A percentile compares a stretch with the other conserved stretches of the same genome.
These are phyloP conservation scores for Stereocaulon alpinum DNA, from an alignment of 495 filamentous ascomycete species.

Conservation along the genomic window DNA sequence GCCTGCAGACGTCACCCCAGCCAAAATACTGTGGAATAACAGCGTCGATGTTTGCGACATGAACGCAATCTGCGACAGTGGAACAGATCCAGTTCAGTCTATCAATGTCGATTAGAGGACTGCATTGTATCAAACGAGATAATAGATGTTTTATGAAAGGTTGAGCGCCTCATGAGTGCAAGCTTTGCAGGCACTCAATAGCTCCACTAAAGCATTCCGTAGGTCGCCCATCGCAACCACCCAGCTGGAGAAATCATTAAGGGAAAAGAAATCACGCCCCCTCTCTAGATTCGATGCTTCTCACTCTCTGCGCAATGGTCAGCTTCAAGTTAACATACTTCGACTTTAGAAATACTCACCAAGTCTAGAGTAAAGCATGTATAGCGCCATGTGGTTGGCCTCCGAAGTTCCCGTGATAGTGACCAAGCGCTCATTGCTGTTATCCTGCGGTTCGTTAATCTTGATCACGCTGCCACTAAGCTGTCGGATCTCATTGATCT, in stretches of 20 bases:
- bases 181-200: not conserved
- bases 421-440: conserved; percentile 93
- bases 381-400: conserved; percentile 97
- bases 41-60: not conserved
- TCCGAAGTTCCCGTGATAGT: conserved; percentile 97
- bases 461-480: conserved; percentile 97
- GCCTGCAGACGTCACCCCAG: not conserved
- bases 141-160: not conserved
- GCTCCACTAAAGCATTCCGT: conserved; percentile 10
- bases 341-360: conserved; percentile 51
- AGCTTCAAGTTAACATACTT: conserved; percentile 20
- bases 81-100: too few relatives aligned
- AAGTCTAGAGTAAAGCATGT: conserved; percentile 95
- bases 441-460: conserved; percentile 98
- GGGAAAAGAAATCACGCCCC: not conserved
- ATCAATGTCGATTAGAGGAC: not conserved
- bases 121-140: not conserved
- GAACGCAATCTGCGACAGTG: not conserved
- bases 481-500: conserved; percentile 98
- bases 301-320: conserved; percentile 56
- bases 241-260: not conserved
- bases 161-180: not conserved
- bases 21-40: too few relatives aligned
- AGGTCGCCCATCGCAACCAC: conserved; percentile 5
- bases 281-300: conserved; percentile 58